These are phyloP conservation scores for Aspergillus neoniger DNA, from an alignment of 2,329 filamentous ascomycete species.

Conservation along the genomic window DNA sequence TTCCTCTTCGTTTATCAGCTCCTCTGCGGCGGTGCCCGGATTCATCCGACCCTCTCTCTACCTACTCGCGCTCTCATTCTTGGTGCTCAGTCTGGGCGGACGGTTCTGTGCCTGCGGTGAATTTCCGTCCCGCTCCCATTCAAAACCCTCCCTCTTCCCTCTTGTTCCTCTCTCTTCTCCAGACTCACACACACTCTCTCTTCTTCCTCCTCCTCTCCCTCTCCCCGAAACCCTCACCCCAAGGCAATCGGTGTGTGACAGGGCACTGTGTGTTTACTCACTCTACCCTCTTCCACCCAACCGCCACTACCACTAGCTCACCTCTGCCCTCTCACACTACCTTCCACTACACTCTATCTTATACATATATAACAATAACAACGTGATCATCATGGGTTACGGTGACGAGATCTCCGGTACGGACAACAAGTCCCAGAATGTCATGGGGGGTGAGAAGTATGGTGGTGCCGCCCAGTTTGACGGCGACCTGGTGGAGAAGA, in stretches of 20 bases:
- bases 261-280: conserved; percentile 1
- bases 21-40: conserved; percentile 1
- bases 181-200: not conserved
- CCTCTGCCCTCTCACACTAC: not conserved
- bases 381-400: conserved; percentile 8
- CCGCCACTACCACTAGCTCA: not conserved
- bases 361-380: not conserved
- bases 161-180: conserved; percentile 5
- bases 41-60: not conserved
- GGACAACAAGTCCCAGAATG: conserved; percentile 15
- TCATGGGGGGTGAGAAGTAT: conserved; percentile 8
- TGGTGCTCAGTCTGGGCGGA: not conserved
- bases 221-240: not conserved
- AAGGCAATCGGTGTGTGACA: conserved; percentile 8
- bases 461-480: conserved; percentile 19
- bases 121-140: not conserved
- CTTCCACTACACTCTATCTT: not conserved
- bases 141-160: conserved; percentile 4
- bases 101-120: not conserved
- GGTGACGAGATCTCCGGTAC: conserved; percentile 17
- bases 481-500: conserved; percentile 23
- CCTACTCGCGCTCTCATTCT: too few species aligned
- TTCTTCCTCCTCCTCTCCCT: not conserved
- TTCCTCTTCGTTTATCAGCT: not conserved
- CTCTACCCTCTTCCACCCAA: not conserved